Conservation (phyloP, 768 basidiomycete genomes). For the Inosperma sp. region DNA sequence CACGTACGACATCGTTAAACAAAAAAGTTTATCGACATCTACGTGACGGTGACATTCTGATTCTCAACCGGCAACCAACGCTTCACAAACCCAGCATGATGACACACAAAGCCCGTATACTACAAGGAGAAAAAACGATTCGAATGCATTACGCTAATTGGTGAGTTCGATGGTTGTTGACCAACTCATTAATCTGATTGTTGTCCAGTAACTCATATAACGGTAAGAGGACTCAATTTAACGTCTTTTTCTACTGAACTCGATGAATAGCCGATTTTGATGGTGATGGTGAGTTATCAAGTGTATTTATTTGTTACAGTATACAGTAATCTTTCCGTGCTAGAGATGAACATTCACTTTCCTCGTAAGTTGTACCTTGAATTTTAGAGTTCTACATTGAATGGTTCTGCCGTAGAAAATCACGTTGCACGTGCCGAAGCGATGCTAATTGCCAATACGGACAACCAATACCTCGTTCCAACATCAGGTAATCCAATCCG, state of each 20-base stretch:
- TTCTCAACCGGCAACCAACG: constrained; percentile 96
- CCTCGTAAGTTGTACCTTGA: constrained; percentile 61
- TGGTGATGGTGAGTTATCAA: constrained; percentile 28
- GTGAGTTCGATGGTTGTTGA: constrained; percentile 40
- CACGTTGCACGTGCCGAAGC: constrained; percentile 94
- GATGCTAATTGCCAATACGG: constrained; percentile 91
- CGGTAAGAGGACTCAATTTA: constrained; percentile 43
- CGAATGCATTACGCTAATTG: constrained; percentile 99
- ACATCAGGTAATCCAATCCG: constrained; percentile 97
- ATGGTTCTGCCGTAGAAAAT: constrained; percentile 60
- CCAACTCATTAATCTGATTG: constrained; percentile 14
- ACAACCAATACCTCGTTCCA: constrained; percentile 98
- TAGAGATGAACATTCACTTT: constrained; percentile 99
- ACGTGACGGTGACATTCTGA: constrained; percentile 89
- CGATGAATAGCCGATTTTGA: constrained; percentile 26
- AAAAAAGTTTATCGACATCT: constrained; percentile 98
- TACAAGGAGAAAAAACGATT: constrained; percentile 97
- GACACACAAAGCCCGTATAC: constrained; percentile 88
- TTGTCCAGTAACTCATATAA: constrained; percentile 89
- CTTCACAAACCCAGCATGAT: constrained; percentile 99
- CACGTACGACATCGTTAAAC: constrained; percentile 76
- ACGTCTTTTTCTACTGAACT: constrained; percentile 18
- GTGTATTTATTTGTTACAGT: neutral
- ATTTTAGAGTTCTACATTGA: constrained; percentile 5
- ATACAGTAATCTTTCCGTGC: constrained; percentile 3